Evolutionary conservation across 2,329 filamentous ascomycete genomes (phyloP).

Genomic region (Lomentospora prolificans): DNA sequence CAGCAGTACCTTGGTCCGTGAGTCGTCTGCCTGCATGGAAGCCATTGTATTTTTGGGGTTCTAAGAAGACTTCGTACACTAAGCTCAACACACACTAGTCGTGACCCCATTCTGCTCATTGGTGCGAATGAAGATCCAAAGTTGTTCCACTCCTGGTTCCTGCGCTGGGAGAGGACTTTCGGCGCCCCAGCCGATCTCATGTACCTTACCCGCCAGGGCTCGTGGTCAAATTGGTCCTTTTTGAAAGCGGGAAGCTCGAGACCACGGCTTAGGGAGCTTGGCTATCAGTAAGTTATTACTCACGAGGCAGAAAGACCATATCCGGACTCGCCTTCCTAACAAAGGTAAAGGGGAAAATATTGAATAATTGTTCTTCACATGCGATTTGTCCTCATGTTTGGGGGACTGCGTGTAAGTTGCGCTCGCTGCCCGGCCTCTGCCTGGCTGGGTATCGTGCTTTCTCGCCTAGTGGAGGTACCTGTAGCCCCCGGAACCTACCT

Average conservation of each 20-base stretch:
- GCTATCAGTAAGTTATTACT: too few relatives aligned
- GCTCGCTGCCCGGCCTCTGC: too few relatives aligned
- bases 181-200: neutral
- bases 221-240: neutral
- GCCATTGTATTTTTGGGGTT: neutral
- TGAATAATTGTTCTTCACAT: too few relatives aligned
- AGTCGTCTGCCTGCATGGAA: neutral
- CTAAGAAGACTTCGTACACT: neutral
- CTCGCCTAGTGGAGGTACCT: too few relatives aligned
- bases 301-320: too few relatives aligned
- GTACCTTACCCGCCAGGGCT: neutral
- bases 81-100: neutral
- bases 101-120: neutral
- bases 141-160: slow-evolving; percentile 2
- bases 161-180: neutral
- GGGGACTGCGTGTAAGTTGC: too few relatives aligned
- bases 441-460: too few relatives aligned
- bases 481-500: too few relatives aligned
- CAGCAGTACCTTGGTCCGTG: neutral
- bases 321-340: too few relatives aligned
- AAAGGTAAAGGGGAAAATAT: too few relatives aligned
- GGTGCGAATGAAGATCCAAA: neutral
- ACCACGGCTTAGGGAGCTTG: too few relatives aligned
- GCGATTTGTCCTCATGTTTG: too few relatives aligned
- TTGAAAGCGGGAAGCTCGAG: neutral